A percentile compares a stretch with the other conserved stretches of the same genome.
phyloP scores from a whole-genome alignment of 345 rosid species.

The Syzygium aqueum region DNA sequence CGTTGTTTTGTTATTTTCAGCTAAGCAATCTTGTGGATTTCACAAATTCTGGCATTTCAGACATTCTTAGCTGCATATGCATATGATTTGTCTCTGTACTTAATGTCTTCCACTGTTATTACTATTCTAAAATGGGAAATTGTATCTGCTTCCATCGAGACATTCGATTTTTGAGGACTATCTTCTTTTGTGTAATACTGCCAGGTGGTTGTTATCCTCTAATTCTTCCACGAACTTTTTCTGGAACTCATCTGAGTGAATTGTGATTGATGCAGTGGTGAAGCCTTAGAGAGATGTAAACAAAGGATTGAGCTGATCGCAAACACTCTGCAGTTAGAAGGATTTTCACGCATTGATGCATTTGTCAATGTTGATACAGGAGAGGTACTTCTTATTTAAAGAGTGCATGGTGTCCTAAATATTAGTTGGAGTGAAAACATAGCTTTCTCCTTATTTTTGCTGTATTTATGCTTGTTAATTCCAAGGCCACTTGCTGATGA shows the following conservation, averaged over 20 bases:
- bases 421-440: background rate
- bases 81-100: background rate
- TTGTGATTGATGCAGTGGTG: conserved; percentile 31
- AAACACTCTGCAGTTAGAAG: conserved; percentile 63
- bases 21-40: background rate
- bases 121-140: background rate
- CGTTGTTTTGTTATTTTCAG: background rate
- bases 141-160: background rate
- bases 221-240: background rate
- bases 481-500: background rate
- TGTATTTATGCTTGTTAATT: background rate
- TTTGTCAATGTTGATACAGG: conserved; percentile 82
- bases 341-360: conserved; percentile 90
- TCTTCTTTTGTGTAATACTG: background rate
- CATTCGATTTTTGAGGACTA: background rate
- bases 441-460: background rate
- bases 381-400: conserved; percentile 42
- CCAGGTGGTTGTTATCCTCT: background rate
- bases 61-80: background rate
- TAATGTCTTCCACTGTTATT: background rate
- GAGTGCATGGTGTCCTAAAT: background rate
- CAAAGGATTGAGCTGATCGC: conserved; percentile 68
- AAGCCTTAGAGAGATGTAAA: conserved; percentile 62
- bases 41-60: background rate
- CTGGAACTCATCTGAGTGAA: background rate